Base-by-base conservation (phyloP, 306 rosid species). In the Herpetospermum pedunculosum region DNA sequence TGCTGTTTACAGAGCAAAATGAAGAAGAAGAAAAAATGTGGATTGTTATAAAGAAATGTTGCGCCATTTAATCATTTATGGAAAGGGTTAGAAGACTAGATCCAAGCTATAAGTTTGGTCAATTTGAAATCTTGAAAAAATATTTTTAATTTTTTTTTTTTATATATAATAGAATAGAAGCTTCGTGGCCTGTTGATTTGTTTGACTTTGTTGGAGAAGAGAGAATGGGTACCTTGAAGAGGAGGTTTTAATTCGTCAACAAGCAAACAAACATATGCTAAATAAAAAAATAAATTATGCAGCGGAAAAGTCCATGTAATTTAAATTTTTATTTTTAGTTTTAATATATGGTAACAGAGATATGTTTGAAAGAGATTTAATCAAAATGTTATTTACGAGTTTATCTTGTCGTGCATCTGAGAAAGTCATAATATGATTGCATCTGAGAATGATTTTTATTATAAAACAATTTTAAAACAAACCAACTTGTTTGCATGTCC, bases 101-200 rank as follows among this genome's bases (percentile, higher is more conserved):
- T 87, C 85, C 75, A 75, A 77, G 62, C 35, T 32, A 68, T 69
- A 63, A 11, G 23, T 64, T 64, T 65, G 44, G 90, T 85, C 90
- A 88, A 87, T 54, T 69, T 52, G 3, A 76, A 54, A 18, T 79
- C 40, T 76, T 84, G 78, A 78, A 85, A 62, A 7, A 43, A 29
- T 32, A 70, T 49, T 34, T 75, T 70, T 35, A n/a, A 18, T 1
- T 60, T 13, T 14, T 0, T 35, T 0, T 35, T 3, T 35, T 37
- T 8, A 67, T 10, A 34, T 3, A 9, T 2, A 2, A 35, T 23
- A 11, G 35, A 40, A 13, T 40, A 40, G 53, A 55, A 55, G 46
- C 43, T n/a, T 37, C 70, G 18, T 59, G 69, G 1, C 2, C 2
- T 32, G 19, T 30, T 59, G 70, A n/a, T 34, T 41, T 68, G 73